Evolutionary conservation across 768 basidiomycete species (phyloP), one percentile per base, ranked within the genome.

Genomic region (Mycena pura): DNA sequence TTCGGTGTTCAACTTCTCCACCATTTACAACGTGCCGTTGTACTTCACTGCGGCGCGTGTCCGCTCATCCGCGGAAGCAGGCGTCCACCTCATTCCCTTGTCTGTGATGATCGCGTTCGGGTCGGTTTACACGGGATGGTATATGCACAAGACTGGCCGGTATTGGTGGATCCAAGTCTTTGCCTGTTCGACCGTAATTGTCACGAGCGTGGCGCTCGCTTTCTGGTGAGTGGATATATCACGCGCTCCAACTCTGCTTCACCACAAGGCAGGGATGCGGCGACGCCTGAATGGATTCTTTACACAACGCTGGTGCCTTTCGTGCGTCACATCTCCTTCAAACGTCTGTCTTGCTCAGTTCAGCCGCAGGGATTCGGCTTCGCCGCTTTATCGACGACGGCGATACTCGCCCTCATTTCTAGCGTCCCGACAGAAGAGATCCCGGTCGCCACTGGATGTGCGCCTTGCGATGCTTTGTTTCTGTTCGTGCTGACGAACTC

Each of bases 381-480:
- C 73, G 78, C 84, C 17, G 78, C 79, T 54, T 67, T 83, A 45
- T 80, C 86, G 62, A 87, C 86, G 11, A 81, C 81, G 40, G 87
- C 85, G 2, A 73, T 86, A 32, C 84, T 88, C 53, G 86, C 88
- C 6, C 79, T 90, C 72, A 88, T 90, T 56, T 82, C 88, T 19
- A 78, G 81, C 41, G 84, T 89, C 25, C 75, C 80, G 41, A 78
- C 83, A 59, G 77, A 82, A 55, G 86, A 88, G 57, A 77, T 87
- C 68, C 87, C 87, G 11, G 81, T 90, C 15, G 89, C 89, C 4
- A 90, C 87, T 17, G 87, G 88, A 64, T 82, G 88, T 88, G 69
- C 71, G 88, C 9, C 77, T 57, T 11, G 24, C 10, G 38, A 22
- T 27, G 3, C 24, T 15, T 9, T 10, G 15, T 47, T 32, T 17